These are phyloP conservation scores for Cladorrhinum sp. DNA, from an alignment of 2,329 filamentous ascomycete species.

Conservation along the genomic window DNA sequence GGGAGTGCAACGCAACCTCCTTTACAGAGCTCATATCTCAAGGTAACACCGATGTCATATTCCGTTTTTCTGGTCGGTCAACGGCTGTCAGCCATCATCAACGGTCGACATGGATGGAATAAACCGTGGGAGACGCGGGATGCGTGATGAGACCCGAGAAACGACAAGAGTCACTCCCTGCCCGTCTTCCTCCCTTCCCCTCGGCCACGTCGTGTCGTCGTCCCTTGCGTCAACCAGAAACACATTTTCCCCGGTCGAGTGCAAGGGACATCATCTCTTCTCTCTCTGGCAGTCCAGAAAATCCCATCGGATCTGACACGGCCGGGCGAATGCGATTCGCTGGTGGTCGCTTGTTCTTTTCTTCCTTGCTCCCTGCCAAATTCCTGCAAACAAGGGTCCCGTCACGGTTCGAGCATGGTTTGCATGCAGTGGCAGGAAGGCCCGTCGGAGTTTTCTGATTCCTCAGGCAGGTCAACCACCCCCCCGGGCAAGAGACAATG, in stretches of 20 bases:
- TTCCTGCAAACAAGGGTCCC: background rate
- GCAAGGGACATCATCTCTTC: background rate
- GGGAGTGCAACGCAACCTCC: background rate
- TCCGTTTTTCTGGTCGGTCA: background rate
- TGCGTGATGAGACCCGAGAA: background rate
- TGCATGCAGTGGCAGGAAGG: background rate
- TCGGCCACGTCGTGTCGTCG: background rate
- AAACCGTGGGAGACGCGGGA: background rate
- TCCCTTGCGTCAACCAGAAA: background rate
- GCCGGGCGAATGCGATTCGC: background rate
- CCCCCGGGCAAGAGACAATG: too few relatives aligned
- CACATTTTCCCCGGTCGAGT: background rate
- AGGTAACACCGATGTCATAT: background rate
- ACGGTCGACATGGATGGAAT: too few relatives aligned
- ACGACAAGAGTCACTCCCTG: background rate
- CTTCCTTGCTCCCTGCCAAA: background rate
- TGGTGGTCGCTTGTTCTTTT: background rate
- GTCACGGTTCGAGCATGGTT: too few relatives aligned
- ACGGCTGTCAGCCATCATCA: background rate
- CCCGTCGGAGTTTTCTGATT: constrained; percentile 5
- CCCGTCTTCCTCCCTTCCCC: background rate
- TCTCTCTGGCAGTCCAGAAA: too few relatives aligned
- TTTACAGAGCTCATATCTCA: background rate
- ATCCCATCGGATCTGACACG: background rate
- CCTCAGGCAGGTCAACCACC: too few relatives aligned